Base-by-base conservation (phyloP, 805 yeast species). In the Candida wancherniae region DNA sequence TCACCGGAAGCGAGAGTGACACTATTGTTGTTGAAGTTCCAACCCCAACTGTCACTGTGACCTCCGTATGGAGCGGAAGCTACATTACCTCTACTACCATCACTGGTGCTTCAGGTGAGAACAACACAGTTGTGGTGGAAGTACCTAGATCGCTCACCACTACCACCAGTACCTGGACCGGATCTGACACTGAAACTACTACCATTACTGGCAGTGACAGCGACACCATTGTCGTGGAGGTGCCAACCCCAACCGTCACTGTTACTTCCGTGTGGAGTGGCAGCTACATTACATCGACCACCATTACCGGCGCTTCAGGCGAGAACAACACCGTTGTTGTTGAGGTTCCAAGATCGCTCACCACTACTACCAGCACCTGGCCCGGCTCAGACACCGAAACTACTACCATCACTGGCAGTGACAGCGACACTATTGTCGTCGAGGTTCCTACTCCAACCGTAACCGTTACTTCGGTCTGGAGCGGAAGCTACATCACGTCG, bases 1-100 rank as follows among this genome's bases (percentile, higher is more conserved):
- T 10, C 14, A 11, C 24, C 4, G 36, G 36, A 3, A 9, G n/a
- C 3, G 16, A 10, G 15, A 23, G 22, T 3, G 24, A 23, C 16
- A 35, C 41, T 11, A 28, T 40, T 6, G 20, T 35, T n/a, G 36
- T 39, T 8, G 36, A 38, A 9, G 43, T 35, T 6, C 44, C 44
- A 5, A 21, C 36, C 12, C 39, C 47, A 13, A 32, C 36, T 4
- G 17, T 18, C 13, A 37, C 45, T 4, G 21, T 31, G 14, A 42
- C 45, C 4, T 8, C 31, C 18, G 27, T 33, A 15, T 29, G 31
- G 28, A 33, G 38, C n/a, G 28, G 31, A 9, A 21, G 27, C 15
- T 31, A 6, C 10, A 30, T 39, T 5, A 20, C 29, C 4, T 23
- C 36, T 3, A 30, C 29, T 5, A 40, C 45, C 17, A 20, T 19